phyloP scores from a whole-genome alignment of 1,139 yeast genomes.

The Yamadazyma taylorii region DNA sequence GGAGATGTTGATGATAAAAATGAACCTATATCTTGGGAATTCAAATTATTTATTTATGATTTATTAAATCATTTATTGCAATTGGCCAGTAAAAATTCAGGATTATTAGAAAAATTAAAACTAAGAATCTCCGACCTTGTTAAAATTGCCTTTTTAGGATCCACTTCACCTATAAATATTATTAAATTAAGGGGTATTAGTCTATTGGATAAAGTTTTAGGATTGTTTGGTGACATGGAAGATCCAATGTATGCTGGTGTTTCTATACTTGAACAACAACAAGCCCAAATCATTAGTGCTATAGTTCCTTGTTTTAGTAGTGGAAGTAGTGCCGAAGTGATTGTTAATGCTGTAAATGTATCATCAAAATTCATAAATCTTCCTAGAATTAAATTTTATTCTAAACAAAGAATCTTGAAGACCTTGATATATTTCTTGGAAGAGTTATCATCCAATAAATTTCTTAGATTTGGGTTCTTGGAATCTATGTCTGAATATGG shows the following conservation, averaged over 20 bases:
- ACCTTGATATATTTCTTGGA: slow-evolving; percentile 69
- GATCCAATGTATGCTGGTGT: slow-evolving; percentile 77
- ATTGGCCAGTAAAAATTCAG: slow-evolving; percentile 40
- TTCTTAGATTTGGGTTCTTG: slow-evolving; percentile 41
- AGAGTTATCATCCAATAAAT: slow-evolving; percentile 51
- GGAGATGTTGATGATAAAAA: slow-evolving; percentile 36
- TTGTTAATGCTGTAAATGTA: slow-evolving; percentile 75
- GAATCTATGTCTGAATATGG: slow-evolving; percentile 53
- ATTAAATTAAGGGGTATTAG: slow-evolving; percentile 67
- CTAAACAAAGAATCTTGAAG: slow-evolving; percentile 62
- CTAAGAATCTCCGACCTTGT: slow-evolving; percentile 68
- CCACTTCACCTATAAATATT: slow-evolving; percentile 66
- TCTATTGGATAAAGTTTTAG: slow-evolving; percentile 48
- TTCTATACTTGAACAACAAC: slow-evolving; percentile 84
- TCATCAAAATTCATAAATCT: slow-evolving; percentile 71
- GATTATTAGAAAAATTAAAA: slow-evolving; percentile 43
- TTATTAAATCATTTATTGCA: slow-evolving; percentile 53
- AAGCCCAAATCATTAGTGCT: slow-evolving; percentile 91
- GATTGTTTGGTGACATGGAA: slow-evolving; percentile 54
- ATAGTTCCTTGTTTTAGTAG: slow-evolving; percentile 83
- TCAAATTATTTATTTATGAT: slow-evolving; percentile 60
- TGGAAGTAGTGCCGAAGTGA: slow-evolving; percentile 71
- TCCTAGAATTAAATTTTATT: slow-evolving; percentile 49
- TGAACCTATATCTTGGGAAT: slow-evolving; percentile 73
- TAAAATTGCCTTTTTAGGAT: slow-evolving; percentile 79